These are phyloP conservation scores for Solanum megistacrolobum DNA, from an alignment of 257 asterid genomes.

Conservation along the genomic window DNA sequence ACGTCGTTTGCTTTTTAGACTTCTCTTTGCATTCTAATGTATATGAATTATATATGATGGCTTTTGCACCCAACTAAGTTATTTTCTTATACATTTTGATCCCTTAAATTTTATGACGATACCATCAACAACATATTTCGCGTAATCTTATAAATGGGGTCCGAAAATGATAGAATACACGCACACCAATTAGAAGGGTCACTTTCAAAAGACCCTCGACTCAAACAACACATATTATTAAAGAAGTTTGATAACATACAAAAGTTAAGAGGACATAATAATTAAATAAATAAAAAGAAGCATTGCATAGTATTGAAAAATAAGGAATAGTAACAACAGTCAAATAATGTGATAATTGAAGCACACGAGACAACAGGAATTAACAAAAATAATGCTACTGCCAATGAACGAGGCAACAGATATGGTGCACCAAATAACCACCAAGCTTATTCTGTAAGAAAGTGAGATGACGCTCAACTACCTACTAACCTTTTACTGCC, in stretches of 20 bases:
- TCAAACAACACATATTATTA: not conserved
- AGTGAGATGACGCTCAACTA: not conserved
- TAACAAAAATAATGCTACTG: no score
- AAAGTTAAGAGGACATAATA: not conserved
- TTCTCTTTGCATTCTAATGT: not conserved
- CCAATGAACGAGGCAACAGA: not conserved
- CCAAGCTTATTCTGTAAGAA: not conserved
- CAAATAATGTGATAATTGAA: not conserved
- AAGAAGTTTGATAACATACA: not conserved
- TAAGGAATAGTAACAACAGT: not conserved
- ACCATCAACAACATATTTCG: not conserved
- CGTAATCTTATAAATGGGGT: conserved; percentile 9
- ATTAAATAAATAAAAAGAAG: no score
- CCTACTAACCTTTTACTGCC: accelerated
- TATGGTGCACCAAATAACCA: not conserved
- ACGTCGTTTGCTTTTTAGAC: not conserved
- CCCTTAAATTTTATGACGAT: not conserved
- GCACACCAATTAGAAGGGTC: not conserved
- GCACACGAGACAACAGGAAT: accelerated
- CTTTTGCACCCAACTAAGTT: not conserved
- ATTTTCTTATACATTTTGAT: not conserved
- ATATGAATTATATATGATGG: not conserved
- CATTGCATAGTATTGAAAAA: not conserved
- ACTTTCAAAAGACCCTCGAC: not conserved
- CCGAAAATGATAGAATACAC: not conserved